Evolutionary conservation across 1,139 yeast genomes (phyloP).

Genomic region (Suhomyces bokatorum): DNA sequence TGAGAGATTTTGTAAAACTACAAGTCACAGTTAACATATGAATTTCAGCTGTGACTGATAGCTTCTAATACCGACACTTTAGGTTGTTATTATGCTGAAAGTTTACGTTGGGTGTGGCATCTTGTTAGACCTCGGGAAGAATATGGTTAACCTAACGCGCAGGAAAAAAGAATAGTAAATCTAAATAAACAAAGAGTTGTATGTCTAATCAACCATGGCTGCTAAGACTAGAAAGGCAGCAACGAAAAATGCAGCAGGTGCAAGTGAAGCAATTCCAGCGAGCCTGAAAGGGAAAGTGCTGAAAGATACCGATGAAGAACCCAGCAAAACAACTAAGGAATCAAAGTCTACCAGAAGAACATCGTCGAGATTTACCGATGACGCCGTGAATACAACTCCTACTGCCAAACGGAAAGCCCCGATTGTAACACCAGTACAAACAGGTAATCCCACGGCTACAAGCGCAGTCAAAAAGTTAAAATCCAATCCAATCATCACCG

Average conservation of each 20-base stretch:
- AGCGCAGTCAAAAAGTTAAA: slow-evolving; percentile 3
- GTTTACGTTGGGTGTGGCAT: no score
- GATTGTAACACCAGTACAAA: slow-evolving; percentile 2
- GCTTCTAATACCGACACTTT: no score
- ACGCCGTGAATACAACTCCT: slow-evolving; percentile 7
- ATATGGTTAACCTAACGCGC: neutral
- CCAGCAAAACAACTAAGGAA: slow-evolving; percentile 4
- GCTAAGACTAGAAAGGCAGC: slow-evolving; percentile 2
- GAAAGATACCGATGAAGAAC: neutral
- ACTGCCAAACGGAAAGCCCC: slow-evolving; percentile 5
- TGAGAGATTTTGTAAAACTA: no score
- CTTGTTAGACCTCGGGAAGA: no score
- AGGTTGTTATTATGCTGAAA: no score
- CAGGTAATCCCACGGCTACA: neutral
- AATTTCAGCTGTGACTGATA: no score
- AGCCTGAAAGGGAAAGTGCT: neutral
- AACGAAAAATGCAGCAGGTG: neutral
- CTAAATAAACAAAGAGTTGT: no score
- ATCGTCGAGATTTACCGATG: slow-evolving; percentile 2
- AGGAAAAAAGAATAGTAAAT: neutral
- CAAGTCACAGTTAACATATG: no score
- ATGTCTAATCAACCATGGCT: neutral
- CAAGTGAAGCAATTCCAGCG: neutral
- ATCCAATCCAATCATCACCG: slow-evolving; percentile 25
- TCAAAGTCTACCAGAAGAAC: slow-evolving; percentile 3